These are phyloP conservation scores for Penicillium longicatenatum DNA, from an alignment of 495 filamentous ascomycete species.

Conservation along the genomic window DNA sequence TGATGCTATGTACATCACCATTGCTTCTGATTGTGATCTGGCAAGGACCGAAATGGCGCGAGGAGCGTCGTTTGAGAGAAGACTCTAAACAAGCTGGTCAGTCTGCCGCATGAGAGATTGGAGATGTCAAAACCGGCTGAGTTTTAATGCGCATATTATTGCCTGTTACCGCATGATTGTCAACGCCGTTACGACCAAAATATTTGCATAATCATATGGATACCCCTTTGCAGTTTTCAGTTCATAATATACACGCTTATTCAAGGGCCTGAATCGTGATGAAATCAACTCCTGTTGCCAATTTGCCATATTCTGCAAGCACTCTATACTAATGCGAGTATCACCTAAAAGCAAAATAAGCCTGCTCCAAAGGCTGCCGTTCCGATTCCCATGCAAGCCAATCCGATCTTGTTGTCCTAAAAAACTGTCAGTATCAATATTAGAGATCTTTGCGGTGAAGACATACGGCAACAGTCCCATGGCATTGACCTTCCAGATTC, in stretches of 20 bases:
- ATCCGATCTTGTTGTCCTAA: constrained; percentile 86
- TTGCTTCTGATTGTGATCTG: constrained; percentile 48
- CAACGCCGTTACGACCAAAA: constrained; percentile 8
- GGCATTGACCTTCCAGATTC: constrained; percentile 93
- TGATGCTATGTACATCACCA: constrained; percentile 57
- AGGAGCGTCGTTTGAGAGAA: constrained; percentile 37
- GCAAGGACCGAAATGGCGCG: constrained; percentile 51
- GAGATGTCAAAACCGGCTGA: not conserved
- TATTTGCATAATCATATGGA: constrained; percentile 5
- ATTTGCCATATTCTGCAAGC: constrained; percentile 2
- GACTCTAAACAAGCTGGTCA: constrained; percentile 17
- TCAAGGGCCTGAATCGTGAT: constrained; percentile 4
- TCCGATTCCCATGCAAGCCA: constrained; percentile 94
- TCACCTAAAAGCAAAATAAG: constrained; percentile 52
- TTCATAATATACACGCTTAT: constrained; percentile 2
- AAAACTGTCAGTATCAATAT: constrained; percentile 18
- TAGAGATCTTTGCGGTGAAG: not conserved
- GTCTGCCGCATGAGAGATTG: constrained; percentile 3
- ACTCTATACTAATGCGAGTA: not conserved
- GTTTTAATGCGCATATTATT: not conserved
- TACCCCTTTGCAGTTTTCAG: constrained; percentile 2
- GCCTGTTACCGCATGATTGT: not conserved
- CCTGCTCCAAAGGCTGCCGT: constrained; percentile 73
- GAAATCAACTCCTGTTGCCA: constrained; percentile 7
- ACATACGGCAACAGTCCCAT: constrained; percentile 95